Evolutionary conservation across 2,329 filamentous ascomycete species (phyloP), one percentile per base, ranked within the genome.

Genomic region (Fusarium anthophilum): DNA sequence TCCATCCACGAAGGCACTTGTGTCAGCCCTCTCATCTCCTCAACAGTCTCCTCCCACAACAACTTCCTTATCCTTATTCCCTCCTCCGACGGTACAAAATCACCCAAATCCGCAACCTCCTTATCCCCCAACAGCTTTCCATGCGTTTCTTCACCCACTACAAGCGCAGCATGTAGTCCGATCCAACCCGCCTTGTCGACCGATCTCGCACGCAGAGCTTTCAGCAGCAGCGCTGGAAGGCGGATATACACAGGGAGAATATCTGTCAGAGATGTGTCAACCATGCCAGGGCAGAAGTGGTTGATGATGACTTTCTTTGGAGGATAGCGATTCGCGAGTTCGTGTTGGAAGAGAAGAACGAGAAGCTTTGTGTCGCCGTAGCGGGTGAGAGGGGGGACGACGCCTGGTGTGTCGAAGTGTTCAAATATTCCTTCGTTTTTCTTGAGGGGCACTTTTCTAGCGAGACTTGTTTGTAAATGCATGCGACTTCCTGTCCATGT

Each of bases 401-500:
- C 30, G 1, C 28, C 26, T 0, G 53, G 35, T 6, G 43, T 3
- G 41, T 72, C 69, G 3, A 54, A 56, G 28, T 59, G 37, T 6
- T 69, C 39, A 1, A 72, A n/a, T 5, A 72, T 58, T 2, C 44
- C 50, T 30, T 62, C 45, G 1, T 47, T 24, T 18, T 47, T 15
- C 28, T 58, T 55, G 1, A 72, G 56, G 7, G 63, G 54, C 0
- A 32, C 48, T n/a, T 62, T 70, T 10, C 32, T 45, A 0, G 60
- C 51, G 3, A 75, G 37, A 2, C 66, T 68, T 14, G 70, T 66
- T 13, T 39, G 18, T 20, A 28, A 59, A 44, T 76, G 60, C 39
- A 63, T 48, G 2, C 76, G 63, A 12, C 77, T 79, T 8, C 74
- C 73, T 0, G 73, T 76, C 63, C 69, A 76, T 2, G 74, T 73